A percentile compares a stretch with the other conserved stretches of the same genome.
Conservation (phyloP, 2,329 filamentous ascomycete genomes). For the Aspergillus floridensis region DNA sequence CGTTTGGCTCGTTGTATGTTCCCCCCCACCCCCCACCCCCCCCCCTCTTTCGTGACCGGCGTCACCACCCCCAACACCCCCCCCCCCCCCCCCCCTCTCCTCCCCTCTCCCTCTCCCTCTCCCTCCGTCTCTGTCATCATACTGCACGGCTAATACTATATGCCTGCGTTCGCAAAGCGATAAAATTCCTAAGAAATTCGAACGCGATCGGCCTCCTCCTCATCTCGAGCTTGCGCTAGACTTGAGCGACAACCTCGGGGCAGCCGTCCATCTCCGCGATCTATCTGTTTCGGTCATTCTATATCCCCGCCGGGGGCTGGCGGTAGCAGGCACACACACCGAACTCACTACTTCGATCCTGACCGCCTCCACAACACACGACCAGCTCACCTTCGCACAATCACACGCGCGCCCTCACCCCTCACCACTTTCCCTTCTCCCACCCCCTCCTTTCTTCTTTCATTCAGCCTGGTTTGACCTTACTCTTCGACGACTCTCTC, state of each 20-base stretch:
- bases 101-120: neutral
- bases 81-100: neutral
- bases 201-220: neutral
- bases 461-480: neutral
- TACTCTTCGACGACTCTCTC: neutral
- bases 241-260: neutral
- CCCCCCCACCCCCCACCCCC: neutral
- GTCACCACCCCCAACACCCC: neutral
- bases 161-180: neutral
- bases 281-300: neutral
- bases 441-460: neutral
- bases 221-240: neutral
- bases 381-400: constrained; percentile 9
- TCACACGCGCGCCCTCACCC: constrained; percentile 3
- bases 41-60: neutral
- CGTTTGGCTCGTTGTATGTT: too few relatives aligned
- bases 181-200: neutral
- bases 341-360: constrained; percentile 14
- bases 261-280: neutral
- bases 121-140: neutral
- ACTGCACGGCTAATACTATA: neutral
- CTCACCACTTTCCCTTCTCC: neutral
- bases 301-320: constrained; percentile 5
- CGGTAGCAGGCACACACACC: constrained; percentile 9
- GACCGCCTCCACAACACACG: constrained; percentile 29